phyloP scores from a whole-genome alignment of 495 filamentous ascomycete genomes.

The Trichoderma asperelloides region DNA sequence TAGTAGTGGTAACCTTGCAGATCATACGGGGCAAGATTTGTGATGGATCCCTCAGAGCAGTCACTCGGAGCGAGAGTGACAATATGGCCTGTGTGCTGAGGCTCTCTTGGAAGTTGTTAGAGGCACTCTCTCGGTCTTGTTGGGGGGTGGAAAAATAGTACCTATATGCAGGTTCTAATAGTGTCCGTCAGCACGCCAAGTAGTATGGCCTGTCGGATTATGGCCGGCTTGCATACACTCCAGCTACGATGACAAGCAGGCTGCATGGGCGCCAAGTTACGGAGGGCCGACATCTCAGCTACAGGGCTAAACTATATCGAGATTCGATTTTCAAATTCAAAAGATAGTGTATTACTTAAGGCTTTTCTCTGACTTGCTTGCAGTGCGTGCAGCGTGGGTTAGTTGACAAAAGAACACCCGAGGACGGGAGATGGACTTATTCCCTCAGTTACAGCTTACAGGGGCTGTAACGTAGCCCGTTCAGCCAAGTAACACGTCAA shows the following conservation, averaged over 20 bases:
- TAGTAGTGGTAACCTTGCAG: background rate
- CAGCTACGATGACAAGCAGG: background rate
- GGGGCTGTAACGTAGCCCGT: too few relatives aligned
- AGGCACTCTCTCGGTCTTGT: background rate
- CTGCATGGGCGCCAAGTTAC: background rate
- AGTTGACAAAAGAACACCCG: too few relatives aligned
- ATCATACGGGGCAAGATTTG: background rate
- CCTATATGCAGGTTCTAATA: background rate
- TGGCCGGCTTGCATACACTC: background rate
- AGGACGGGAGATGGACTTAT: too few relatives aligned
- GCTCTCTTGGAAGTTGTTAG: background rate
- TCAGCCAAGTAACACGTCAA: too few relatives aligned
- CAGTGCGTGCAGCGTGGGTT: too few relatives aligned
- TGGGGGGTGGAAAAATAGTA: background rate
- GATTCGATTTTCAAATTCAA: background rate
- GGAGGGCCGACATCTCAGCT: background rate
- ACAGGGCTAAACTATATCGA: background rate
- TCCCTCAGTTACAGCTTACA: too few relatives aligned
- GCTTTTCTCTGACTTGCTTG: background rate
- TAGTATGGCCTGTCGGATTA: background rate
- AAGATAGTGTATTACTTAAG: background rate
- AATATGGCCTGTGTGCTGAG: background rate
- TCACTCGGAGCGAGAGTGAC: background rate
- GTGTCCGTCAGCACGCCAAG: background rate
- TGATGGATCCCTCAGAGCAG: background rate